These are phyloP conservation scores for Aotearoamyces nothofagi DNA, from an alignment of 2,329 filamentous ascomycete genomes.

Conservation along the genomic window DNA sequence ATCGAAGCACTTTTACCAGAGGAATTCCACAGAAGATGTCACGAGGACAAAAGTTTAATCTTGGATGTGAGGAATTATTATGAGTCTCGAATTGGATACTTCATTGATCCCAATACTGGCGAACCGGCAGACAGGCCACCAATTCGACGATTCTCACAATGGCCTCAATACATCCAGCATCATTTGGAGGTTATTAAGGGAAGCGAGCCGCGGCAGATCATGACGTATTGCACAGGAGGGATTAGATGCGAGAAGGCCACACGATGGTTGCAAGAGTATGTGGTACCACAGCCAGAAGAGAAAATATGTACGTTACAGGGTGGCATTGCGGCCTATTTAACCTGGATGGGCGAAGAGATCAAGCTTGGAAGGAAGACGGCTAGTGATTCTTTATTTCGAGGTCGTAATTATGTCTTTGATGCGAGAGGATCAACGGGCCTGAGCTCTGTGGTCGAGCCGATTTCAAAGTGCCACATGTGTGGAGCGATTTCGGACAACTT, in stretches of 20 bases:
- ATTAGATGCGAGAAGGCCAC: slow-evolving; percentile 20
- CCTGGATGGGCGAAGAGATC: slow-evolving; percentile 20
- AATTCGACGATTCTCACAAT: slow-evolving; percentile 19
- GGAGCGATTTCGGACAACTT: slow-evolving; percentile 10
- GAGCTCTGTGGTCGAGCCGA: slow-evolving; percentile 7
- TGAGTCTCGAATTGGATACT: slow-evolving; percentile 20
- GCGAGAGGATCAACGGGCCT: slow-evolving; percentile 16
- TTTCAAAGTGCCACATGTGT: slow-evolving; percentile 17
- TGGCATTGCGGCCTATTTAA: slow-evolving; percentile 18
- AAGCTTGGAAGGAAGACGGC: slow-evolving; percentile 11
- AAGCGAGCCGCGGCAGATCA: slow-evolving; percentile 7
- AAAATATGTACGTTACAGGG: slow-evolving; percentile 17
- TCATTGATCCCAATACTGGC: slow-evolving; percentile 13
- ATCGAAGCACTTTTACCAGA: slow-evolving; percentile 13
- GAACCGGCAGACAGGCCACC: slow-evolving; percentile 15
- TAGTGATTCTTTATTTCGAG: slow-evolving; percentile 16
- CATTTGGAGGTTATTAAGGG: slow-evolving; percentile 4
- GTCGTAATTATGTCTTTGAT: slow-evolving; percentile 20
- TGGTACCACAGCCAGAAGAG: slow-evolving; percentile 8
- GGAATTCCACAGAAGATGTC: slow-evolving; percentile 16
- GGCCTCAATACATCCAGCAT: slow-evolving; percentile 17
- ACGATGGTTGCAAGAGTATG: slow-evolving; percentile 16
- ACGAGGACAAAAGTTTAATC: slow-evolving; percentile 8
- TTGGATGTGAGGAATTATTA: slow-evolving; percentile 20
- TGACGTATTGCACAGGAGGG: slow-evolving; percentile 20